Evolutionary conservation across 2,329 filamentous ascomycete species (phyloP), one percentile per base, ranked within the genome.

Genomic region (Stromatinia cepivora): DNA sequence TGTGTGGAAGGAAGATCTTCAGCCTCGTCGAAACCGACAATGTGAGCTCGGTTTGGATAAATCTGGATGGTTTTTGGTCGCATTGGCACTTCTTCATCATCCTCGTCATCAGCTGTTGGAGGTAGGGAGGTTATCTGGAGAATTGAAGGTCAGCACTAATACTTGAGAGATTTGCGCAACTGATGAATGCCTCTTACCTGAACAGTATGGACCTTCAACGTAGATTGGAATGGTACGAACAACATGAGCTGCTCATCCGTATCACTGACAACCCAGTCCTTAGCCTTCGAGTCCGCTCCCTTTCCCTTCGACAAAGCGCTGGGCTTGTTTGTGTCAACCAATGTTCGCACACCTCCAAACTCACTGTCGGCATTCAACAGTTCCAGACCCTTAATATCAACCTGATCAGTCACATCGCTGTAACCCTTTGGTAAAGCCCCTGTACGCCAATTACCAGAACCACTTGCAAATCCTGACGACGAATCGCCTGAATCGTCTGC

Each of bases 211-310:
- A 98, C 86, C 84, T 98, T 99, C 73, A 97, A 79, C 61, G 89
- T 92, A 45, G 90, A 88, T 79, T 94, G 90, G 82, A 99, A 97
- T 0, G 95, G 94, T 69, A 96, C 85, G 81, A 90, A 98, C 59
- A 99, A 86, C 86, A 98, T 92, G 72, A 99, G 84, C 83, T 99
- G 95, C 82, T 98, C 94, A 78, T 99, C 95, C 48, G 94, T 96
- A 78, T 97, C 94, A 80, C 93, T 97, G 84, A 97, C 92, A 31
- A 98, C 89, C 90, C 92, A 98, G 81, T 99, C 94, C 78, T 87
- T 88, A 67, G 73, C 72, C 39, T 82, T 79, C 34, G 79, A 79
- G 46, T 82, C 81, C 13, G 81, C 79, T 25, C 79, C 81, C 77
- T 88, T 88, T 68, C 82, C 85, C 76, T 88, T 87, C 62, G 80